A percentile compares a stretch with the other conserved stretches of the same genome.
Conservation (phyloP, 164 flowering plant species). For the Warburgia ugandensis region DNA sequence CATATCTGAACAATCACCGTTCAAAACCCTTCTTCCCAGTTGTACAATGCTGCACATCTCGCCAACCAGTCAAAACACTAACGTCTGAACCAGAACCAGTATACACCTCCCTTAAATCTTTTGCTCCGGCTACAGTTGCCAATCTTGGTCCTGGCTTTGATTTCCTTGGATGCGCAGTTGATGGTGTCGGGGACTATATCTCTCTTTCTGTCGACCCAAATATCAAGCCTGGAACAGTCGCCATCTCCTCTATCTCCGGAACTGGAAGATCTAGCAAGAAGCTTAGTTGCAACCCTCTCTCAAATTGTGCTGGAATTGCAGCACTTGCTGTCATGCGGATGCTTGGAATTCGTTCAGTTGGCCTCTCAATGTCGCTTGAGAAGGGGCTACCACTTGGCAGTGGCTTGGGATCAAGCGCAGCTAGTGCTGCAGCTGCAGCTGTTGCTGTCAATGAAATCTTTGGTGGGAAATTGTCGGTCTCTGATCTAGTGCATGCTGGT, state of each 20-base stretch:
- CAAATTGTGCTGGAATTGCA: conserved; percentile 90
- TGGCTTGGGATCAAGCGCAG: conserved; percentile 93
- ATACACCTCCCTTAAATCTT: conserved; percentile 58
- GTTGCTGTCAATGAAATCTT: conserved; percentile 81
- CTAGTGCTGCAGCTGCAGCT: conserved; percentile 90
- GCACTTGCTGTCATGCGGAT: conserved; percentile 75
- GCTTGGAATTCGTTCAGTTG: conserved; percentile 60
- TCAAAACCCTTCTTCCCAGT: too few relatives aligned
- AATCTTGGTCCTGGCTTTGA: conserved; percentile 98
- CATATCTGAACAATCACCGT: too few relatives aligned
- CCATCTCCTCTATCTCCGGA: conserved; percentile 53
- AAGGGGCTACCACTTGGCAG: conserved; percentile 83
- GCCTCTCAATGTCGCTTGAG: conserved; percentile 64
- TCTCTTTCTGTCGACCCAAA: conserved; percentile 47
- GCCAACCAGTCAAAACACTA: background rate
- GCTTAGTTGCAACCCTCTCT: conserved; percentile 57
- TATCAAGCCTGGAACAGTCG: conserved; percentile 56
- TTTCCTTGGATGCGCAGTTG: conserved; percentile 94
- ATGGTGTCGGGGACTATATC: conserved; percentile 82
- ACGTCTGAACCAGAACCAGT: conserved; percentile 50
- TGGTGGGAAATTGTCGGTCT: conserved; percentile 31
- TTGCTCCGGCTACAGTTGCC: conserved; percentile 95
- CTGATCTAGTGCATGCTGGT: conserved; percentile 70
- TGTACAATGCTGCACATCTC: background rate
- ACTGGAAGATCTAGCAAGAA: conserved; percentile 22